Percentiles rank a stretch among this genome's conserved stretches.
These are phyloP conservation scores for Globisporangium takayamanum DNA, from an alignment of 352 stramenopile genomes.

Conservation along the genomic window DNA sequence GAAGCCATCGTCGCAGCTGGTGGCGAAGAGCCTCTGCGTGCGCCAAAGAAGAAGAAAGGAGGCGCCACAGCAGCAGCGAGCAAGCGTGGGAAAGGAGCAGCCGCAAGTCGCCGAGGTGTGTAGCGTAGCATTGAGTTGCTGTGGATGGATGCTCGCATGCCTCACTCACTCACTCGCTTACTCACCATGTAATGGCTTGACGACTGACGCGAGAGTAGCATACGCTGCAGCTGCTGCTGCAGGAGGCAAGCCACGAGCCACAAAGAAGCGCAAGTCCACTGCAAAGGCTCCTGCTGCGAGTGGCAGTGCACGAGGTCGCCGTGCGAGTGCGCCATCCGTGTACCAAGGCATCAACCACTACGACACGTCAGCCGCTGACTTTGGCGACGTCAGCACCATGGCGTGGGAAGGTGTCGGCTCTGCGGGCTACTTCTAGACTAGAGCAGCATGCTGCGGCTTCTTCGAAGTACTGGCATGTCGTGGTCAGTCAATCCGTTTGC, in stretches of 20 bases:
- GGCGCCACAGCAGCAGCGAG: background rate
- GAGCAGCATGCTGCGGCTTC: no score
- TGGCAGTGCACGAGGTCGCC: constrained; percentile 1
- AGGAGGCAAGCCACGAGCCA: background rate
- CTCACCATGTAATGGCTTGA: background rate
- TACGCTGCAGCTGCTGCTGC: constrained; percentile 1
- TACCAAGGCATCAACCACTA: constrained; percentile 55
- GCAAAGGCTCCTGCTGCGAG: constrained; percentile 1
- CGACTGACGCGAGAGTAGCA: background rate
- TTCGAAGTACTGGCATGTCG: no score
- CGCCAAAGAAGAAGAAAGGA: constrained; percentile 15
- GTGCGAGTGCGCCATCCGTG: constrained; percentile 10
- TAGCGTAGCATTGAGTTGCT: background rate
- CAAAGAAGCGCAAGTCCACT: constrained; percentile 10
- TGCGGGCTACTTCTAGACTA: constrained; percentile 42
- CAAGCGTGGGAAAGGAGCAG: constrained; percentile 2
- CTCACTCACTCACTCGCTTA: no score
- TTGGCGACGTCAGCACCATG: constrained; percentile 59
- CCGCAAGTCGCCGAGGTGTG: constrained; percentile 7
- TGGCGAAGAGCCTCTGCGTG: background rate
- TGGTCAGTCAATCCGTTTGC: no score
- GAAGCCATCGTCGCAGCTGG: constrained; percentile 13
- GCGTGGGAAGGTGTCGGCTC: constrained; percentile 67
- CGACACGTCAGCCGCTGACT: constrained; percentile 28
- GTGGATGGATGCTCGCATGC: background rate